phyloP scores from a whole-genome alignment of 257 asterid genomes.

The Jasminum sambac region DNA sequence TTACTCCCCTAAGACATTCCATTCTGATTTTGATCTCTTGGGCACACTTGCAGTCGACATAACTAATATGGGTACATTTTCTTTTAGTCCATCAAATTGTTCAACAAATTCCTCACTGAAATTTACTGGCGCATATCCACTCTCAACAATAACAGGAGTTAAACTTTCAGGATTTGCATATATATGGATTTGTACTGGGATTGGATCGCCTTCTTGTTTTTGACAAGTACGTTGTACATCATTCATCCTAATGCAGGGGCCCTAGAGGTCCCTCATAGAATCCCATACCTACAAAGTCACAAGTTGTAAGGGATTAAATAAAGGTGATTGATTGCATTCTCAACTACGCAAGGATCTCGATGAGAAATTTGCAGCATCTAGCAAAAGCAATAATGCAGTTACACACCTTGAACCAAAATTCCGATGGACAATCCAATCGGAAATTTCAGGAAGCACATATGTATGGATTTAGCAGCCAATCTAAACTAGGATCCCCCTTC shows the following conservation, averaged over 20 bases:
- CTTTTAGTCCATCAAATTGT: conserved; percentile 66
- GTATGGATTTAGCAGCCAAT: neutral
- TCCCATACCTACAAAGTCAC: conserved; percentile 59
- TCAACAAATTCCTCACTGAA: conserved; percentile 76
- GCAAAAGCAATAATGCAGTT: no score
- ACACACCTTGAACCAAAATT: no score
- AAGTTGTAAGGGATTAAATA: neutral
- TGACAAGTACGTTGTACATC: conserved; percentile 94
- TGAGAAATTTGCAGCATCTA: no score
- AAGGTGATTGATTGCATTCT: conserved; percentile 1
- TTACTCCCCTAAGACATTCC: conserved; percentile 83
- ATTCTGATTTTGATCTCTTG: conserved; percentile 95
- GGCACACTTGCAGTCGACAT: conserved; percentile 66
- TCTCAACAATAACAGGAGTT: conserved; percentile 64
- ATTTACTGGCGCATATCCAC: conserved; percentile 72
- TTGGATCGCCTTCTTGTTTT: conserved; percentile 85
- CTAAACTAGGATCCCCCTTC: neutral
- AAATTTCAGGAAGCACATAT: no score
- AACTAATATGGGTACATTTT: conserved; percentile 61
- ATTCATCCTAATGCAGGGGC: conserved; percentile 98
- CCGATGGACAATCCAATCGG: no score
- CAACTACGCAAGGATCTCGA: no score
- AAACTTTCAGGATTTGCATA: conserved; percentile 87
- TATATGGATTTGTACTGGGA: conserved; percentile 94
- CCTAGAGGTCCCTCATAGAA: conserved; percentile 85